Evolutionary conservation across 257 asterid genomes (phyloP), one percentile per base, ranked within the genome.

Genomic region (Solanum verrucosum): DNA sequence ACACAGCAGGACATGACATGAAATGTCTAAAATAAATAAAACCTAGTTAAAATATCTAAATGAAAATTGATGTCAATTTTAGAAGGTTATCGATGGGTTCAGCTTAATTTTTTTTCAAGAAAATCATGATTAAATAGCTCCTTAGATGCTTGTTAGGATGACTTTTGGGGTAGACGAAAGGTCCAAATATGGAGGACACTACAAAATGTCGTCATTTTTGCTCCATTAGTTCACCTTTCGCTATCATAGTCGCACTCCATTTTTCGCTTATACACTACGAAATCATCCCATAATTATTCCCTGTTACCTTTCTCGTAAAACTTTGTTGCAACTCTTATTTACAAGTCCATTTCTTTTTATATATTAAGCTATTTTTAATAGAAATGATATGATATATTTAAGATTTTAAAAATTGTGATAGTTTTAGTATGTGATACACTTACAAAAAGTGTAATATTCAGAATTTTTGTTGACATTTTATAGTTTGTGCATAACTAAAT

Each of bases 1-100:
- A 49, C 59, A 42, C 5, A 10, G 0, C 5, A 42, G 0, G 14
- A 49, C 14, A 42, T 49, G 6, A 15, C 15, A 15, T 49, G 1
- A 49, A 49, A 49, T 49, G 3, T 15, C 21, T 49, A 49, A 49
- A 15, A 49, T 15, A 2, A 15, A 5, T 0, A 49, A 49, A 49
- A 7, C 1, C 6, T 15, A 2, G 3, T 49, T 49, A 49, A 49
- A 1, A 15, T 15, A 49, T 2, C 6, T 49, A 0, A 5, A 5
- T 49, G 1, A 49, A 49, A 49, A 49, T 49, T 49, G 0, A 15
- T 15, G 2, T 14, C 7, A 15, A 15, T 8, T 5, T 15, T 15
- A 49, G 3, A 49, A 49, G 6, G 3, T 18, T 49, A 49, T 15
- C 21, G 18, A 49, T 14, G 20, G 14, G 13, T 40, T 40, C 13